These are phyloP conservation scores for Starmerella vaccinii DNA, from an alignment of 805 yeast species.

Conservation along the genomic window DNA sequence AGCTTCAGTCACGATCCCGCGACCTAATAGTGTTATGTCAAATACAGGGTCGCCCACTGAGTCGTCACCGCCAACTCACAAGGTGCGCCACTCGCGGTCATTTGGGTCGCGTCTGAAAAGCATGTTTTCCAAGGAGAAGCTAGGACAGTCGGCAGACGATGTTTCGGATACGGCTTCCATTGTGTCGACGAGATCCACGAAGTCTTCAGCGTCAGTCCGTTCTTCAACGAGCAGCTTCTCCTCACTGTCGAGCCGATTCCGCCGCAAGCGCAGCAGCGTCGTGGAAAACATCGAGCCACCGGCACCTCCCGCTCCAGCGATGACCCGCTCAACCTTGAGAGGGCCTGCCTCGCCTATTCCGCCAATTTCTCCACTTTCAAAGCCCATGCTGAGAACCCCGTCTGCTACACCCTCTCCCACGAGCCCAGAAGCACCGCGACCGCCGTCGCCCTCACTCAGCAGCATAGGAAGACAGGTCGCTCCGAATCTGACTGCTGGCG, in stretches of 20 bases:
- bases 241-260: slow-evolving; percentile 10
- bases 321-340: neutral
- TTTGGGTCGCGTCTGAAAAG: slow-evolving; percentile 6
- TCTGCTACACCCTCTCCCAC: neutral
- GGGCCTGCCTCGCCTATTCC: neutral
- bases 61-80: neutral
- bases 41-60: neutral
- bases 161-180: slow-evolving; percentile 23
- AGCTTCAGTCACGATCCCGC: too few species aligned
- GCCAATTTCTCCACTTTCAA: neutral
- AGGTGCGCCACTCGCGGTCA: slow-evolving; percentile 6
- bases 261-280: neutral
- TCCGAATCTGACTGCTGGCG: slow-evolving; percentile 18
- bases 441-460: slow-evolving; percentile 13
- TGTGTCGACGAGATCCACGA: slow-evolving; percentile 25
- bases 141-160: neutral
- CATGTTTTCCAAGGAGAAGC: slow-evolving; percentile 1
- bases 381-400: neutral
- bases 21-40: too few species aligned
- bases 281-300: neutral
- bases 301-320: neutral
- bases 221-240: slow-evolving; percentile 19
- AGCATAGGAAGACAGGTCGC: slow-evolving; percentile 7
- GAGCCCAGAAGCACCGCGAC: neutral
- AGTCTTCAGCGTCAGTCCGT: slow-evolving; percentile 26